Evolutionary conservation across 2,329 filamentous ascomycete genomes (phyloP).

Genomic region (Lachnellula occidentalis): DNA sequence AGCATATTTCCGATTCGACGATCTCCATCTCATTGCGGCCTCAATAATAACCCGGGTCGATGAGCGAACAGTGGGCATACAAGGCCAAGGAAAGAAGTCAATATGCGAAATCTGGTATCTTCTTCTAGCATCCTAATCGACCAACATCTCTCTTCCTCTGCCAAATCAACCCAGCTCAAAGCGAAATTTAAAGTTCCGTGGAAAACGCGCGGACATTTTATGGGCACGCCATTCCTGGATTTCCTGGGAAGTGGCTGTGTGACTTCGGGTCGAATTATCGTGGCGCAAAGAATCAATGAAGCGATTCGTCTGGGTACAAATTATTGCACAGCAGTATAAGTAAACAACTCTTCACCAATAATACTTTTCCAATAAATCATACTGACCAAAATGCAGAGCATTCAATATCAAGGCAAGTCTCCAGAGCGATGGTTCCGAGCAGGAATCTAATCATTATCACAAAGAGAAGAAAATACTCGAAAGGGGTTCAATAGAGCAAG

Average conservation of each 20-base stretch:
- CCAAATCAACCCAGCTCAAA: too few relatives aligned
- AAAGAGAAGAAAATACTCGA: neutral
- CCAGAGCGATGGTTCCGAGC: neutral
- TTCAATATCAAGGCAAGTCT: neutral
- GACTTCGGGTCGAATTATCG: neutral
- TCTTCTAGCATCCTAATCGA: too few relatives aligned
- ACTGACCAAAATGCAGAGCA: conserved; percentile 1
- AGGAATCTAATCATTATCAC: neutral
- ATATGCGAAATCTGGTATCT: neutral
- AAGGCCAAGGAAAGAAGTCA: neutral
- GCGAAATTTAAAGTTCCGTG: too few relatives aligned
- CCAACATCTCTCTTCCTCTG: too few relatives aligned
- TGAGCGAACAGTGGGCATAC: neutral
- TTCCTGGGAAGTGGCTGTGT: neutral
- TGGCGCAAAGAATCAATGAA: conserved; percentile 10
- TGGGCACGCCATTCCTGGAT: neutral
- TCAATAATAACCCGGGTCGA: neutral
- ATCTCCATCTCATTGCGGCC: neutral
- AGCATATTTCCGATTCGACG: neutral
- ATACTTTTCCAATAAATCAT: neutral
- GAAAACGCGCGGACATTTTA: too few relatives aligned
- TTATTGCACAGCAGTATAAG: conserved; percentile 14
- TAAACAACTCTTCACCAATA: neutral
- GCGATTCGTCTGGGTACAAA: conserved; percentile 13
- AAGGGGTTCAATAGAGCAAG: too few relatives aligned